phyloP scores from a whole-genome alignment of 306 rosid species.

The Alnus glutinosa region DNA sequence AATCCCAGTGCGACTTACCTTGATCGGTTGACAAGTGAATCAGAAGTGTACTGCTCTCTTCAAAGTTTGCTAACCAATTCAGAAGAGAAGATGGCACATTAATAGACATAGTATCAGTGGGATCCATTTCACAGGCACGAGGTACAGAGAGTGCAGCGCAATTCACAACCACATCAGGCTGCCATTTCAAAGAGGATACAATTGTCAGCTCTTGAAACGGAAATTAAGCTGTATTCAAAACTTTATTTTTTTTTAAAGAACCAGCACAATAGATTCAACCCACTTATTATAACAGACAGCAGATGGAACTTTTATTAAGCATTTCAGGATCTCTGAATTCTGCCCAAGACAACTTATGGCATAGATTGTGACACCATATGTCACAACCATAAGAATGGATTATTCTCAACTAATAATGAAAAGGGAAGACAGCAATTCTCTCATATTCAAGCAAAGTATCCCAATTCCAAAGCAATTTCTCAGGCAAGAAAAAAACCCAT shows the following conservation, averaged over 20 bases:
- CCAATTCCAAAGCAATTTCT: background rate
- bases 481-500: background rate
- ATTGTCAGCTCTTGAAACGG: constrained; percentile 29
- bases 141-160: constrained; percentile 93
- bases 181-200: constrained; percentile 35
- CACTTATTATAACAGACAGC: background rate
- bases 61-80: constrained; percentile 67
- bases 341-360: background rate
- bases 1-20: constrained; percentile 45
- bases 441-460: background rate
- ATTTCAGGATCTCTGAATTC: background rate
- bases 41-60: constrained; percentile 50
- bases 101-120: constrained; percentile 68
- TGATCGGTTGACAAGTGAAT: constrained; percentile 93
- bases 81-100: constrained; percentile 84
- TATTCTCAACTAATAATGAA: background rate
- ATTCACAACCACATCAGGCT: constrained; percentile 89
- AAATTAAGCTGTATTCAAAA: background rate
- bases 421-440: background rate
- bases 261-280: background rate
- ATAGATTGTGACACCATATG: no score
- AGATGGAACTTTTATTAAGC: background rate
- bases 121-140: constrained; percentile 78
- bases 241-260: background rate
- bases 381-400: background rate